Base-by-base conservation (phyloP, 148 eudicot species). In the Spergularia marina region DNA sequence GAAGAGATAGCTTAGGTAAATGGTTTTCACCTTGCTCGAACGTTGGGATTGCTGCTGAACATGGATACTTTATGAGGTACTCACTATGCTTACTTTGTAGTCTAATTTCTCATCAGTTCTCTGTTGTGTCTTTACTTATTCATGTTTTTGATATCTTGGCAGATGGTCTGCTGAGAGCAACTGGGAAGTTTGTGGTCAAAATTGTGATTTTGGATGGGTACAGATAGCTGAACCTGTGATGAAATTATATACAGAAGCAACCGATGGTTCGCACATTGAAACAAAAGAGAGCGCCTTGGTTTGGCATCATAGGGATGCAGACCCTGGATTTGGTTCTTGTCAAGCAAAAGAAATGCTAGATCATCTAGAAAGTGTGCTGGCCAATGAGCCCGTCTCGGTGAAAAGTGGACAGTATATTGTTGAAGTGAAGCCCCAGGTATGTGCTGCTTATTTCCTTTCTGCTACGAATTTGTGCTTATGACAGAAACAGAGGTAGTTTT, bases 31-130 rank as follows among this genome's bases (percentile, higher is more conserved):
- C 84, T 53, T 84, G 86, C 70, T 74, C 77, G n/a, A 68, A 78
- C 57, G 70, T 84, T n/a, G 86, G 86, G 65, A 81, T 81, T 55
- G 86, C 86, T 20, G 86, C 86, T 36, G 86, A 84, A 65, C 86
- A 84, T 64, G 86, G 86, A 16, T 84, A 81, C 65, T 84, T 84
- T 77, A 51, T 84, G 75, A 84, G 86, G 86, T 84, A 78, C 23
- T 63, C 17, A 40, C 47, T 65, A 10, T 41, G 10, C 17, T 39
- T 59, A 20, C 13, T 14, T 15, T 59, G 39, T 55, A 61, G 41
- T 60, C 6, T 47, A 15, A 47, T 78, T 21, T 61, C n/a, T 0
- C 20, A 40, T 62, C 30, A 62, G 18, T 40, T 64, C 44, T 53
- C 58, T 70, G 23, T 44, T 41, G 21, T 10, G 49, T 59, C 61